These are phyloP conservation scores for Zygnema cylindricum DNA, from an alignment of 139 green algal species.

Conservation along the genomic window DNA sequence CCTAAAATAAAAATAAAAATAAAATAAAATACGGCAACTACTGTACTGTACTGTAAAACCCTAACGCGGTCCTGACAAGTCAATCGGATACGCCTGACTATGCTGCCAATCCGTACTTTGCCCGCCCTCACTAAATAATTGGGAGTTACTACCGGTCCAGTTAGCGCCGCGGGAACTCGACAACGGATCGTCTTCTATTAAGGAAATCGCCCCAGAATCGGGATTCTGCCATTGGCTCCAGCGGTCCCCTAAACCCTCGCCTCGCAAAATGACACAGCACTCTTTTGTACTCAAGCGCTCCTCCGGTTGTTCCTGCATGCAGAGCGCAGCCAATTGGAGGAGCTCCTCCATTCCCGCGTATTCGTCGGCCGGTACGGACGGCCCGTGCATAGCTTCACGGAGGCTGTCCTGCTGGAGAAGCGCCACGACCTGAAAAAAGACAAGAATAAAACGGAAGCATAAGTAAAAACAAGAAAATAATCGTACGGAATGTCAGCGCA, in stretches of 20 bases:
- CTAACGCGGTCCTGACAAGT: neutral
- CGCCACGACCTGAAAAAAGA: neutral
- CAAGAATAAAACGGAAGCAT: neutral
- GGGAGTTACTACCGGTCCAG: neutral
- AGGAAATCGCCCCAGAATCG: neutral
- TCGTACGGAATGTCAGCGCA: neutral
- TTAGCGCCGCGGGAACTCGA: neutral
- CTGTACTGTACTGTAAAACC: too few relatives aligned
- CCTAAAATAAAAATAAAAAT: too few relatives aligned
- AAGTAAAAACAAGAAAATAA: neutral
- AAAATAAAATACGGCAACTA: too few relatives aligned
- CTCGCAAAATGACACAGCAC: neutral
- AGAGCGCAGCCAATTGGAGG: slow-evolving; percentile 9
- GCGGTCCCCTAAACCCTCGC: slow-evolving; percentile 9
- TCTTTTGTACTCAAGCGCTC: neutral
- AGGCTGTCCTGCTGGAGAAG: neutral
- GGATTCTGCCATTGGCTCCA: slow-evolving; percentile 19
- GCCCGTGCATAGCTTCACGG: neutral
- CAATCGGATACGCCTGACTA: neutral
- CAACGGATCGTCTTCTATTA: neutral
- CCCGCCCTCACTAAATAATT: neutral
- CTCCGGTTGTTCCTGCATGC: slow-evolving; percentile 9
- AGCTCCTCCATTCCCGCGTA: neutral
- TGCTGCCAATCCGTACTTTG: neutral
- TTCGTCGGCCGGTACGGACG: neutral